Evolutionary conservation across 768 basidiomycete genomes (phyloP).

Genomic region (Leccinum aurantiacum): DNA sequence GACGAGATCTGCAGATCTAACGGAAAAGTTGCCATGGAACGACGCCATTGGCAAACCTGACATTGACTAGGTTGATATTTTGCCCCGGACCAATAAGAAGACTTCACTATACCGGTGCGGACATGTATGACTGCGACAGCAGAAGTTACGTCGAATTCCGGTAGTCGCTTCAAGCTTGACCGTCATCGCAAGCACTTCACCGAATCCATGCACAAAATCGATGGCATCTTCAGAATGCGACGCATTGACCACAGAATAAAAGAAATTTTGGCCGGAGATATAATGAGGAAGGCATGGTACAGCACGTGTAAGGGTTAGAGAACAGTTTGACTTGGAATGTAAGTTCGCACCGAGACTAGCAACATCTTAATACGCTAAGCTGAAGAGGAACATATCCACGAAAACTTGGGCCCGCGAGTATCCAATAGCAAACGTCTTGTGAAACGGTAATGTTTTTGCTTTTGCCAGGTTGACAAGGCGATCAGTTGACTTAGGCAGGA

Average conservation of each 20-base stretch:
- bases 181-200: slow-evolving; percentile 87
- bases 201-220: slow-evolving; percentile 98
- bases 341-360: slow-evolving; percentile 71
- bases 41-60: slow-evolving; percentile 90
- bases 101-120: slow-evolving; percentile 70
- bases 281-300: slow-evolving; percentile 92
- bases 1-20: slow-evolving; percentile 87
- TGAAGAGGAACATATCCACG: slow-evolving; percentile 99
- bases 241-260: slow-evolving; percentile 98
- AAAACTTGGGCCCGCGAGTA: slow-evolving; percentile 96
- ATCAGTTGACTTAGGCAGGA: slow-evolving; percentile 94
- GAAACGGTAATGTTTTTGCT: slow-evolving; percentile 82
- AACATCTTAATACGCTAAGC: slow-evolving; percentile 90
- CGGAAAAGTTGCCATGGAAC: slow-evolving; percentile 99
- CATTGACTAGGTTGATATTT: not conserved
- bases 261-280: slow-evolving; percentile 96
- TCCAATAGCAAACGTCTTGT: slow-evolving; percentile 98
- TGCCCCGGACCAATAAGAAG: not conserved
- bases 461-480: slow-evolving; percentile 94
- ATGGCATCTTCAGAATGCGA: slow-evolving; percentile 91
- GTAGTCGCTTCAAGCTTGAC: slow-evolving; percentile 74
- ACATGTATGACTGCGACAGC: slow-evolving; percentile 85
- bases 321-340: not conserved
- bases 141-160: no score
- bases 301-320: slow-evolving; percentile 1